Evolutionary conservation across 495 filamentous ascomycete species (phyloP).

Genomic region (Podospora bellae-mahoneyi): DNA sequence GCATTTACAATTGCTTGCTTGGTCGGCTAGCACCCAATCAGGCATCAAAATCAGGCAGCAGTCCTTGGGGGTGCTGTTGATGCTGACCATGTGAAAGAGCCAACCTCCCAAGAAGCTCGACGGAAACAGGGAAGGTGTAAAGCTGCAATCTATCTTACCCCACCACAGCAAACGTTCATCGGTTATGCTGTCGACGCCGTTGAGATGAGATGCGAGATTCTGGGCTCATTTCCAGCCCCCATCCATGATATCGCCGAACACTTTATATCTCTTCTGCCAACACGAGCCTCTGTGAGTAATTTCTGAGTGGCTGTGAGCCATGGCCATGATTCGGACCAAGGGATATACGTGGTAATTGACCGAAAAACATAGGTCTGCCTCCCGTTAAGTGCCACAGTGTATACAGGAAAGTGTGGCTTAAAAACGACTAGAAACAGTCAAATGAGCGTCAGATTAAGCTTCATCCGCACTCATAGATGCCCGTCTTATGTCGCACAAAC

Average conservation of each 20-base stretch:
- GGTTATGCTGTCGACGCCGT: neutral
- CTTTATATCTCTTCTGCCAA: neutral
- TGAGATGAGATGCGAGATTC: neutral
- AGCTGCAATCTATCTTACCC: neutral
- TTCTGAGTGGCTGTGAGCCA: neutral
- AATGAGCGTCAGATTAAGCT: neutral
- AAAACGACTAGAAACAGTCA: neutral
- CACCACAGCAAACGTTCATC: neutral
- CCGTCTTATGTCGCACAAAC: slow-evolving; percentile 11
- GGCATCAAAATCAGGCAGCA: neutral
- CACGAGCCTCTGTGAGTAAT: neutral
- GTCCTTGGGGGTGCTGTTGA: neutral
- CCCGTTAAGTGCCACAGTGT: neutral
- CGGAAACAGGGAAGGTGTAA: neutral
- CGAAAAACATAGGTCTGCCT: neutral
- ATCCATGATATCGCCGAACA: neutral
- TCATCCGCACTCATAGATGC: neutral
- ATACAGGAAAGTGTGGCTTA: neutral
- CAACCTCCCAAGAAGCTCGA: too few relatives aligned
- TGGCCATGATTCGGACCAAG: neutral
- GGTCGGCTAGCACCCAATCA: neutral
- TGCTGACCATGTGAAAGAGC: neutral
- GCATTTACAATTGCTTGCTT: neutral
- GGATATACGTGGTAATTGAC: neutral
- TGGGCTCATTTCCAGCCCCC: neutral